These are phyloP conservation scores for Blastocrithidia nonstop DNA, from an alignment of 208 protist genomes.

Conservation along the genomic window DNA sequence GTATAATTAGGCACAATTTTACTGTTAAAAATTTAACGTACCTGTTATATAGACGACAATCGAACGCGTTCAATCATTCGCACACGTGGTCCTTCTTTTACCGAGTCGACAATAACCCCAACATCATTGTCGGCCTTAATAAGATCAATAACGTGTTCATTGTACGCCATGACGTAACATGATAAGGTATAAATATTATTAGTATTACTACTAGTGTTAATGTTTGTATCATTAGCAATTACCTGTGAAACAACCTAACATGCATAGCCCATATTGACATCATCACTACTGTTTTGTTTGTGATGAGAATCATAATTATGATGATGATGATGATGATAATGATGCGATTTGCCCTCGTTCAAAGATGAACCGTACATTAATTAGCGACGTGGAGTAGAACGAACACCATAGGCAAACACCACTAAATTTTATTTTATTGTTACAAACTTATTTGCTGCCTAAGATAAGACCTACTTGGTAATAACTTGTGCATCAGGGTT, in stretches of 20 bases:
- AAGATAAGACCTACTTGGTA: conserved; percentile 14
- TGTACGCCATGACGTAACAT: conserved; percentile 54
- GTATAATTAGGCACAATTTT: conserved; percentile 69
- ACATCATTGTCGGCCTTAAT: conserved; percentile 65
- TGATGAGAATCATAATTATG: too few relatives aligned
- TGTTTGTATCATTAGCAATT: too few relatives aligned
- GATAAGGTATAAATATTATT: conserved; percentile 51
- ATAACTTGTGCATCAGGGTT: conserved; percentile 18
- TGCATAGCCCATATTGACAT: too few relatives aligned
- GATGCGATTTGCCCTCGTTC: too few relatives aligned
- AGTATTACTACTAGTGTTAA: conserved; percentile 36
- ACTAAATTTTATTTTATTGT: conserved; percentile 63
- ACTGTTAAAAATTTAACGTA: conserved; percentile 24
- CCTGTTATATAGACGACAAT: conserved; percentile 37
- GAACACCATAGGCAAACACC: conserved; percentile 69
- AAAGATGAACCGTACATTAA: conserved; percentile 49
- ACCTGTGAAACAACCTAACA: too few relatives aligned
- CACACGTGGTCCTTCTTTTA: conserved; percentile 75
- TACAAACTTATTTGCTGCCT: conserved; percentile 30
- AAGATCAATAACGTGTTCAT: conserved; percentile 68
- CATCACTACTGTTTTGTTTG: too few relatives aligned
- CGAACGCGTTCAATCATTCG: conserved; percentile 54
- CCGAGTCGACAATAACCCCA: conserved; percentile 70
- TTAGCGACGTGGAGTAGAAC: conserved; percentile 70
- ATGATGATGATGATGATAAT: too few relatives aligned